Base-by-base conservation (phyloP, 169 alveolate species). In the Eimeria praecox region DNA sequence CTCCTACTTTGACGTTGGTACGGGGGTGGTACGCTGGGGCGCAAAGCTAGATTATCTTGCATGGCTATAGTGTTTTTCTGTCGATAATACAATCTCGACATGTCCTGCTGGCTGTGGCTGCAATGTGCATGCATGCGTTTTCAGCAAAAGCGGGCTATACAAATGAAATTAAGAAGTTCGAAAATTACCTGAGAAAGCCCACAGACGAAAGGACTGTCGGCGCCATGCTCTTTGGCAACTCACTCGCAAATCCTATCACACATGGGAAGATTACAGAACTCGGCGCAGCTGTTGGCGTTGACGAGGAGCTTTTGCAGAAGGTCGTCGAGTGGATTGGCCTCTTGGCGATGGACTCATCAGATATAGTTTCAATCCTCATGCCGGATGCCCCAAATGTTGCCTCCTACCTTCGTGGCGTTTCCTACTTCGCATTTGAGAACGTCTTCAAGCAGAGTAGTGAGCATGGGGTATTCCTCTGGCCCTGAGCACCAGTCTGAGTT, bases 371-470 rank as follows among this genome's bases (percentile, higher is more conserved):
- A 30, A 62, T 87, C 93, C 93, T 87, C 56, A 35, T 87, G 83
- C 93, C 93, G 27, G 44, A 40, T 33, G 62, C 73, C 16, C 93
- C 93, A 14, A 87, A 62, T 5, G 64, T 87, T 40, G 82, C 93
- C 22, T 38, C 52, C 82, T 62, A 62, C 49, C 62, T 87, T 33
- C 93, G 93, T 64, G 82, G 82, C 12, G 93, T 62, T 24, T 20
- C 49, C 40, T 87, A 62, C 82, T 87, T 62, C 52, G 93, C 30
- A 20, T 87, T 87, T 87, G 93, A 87, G 62, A 42, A 46, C 12
- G 93, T 87, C 42, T 87, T 87, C 82, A 87, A 56, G 64, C 93
- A 87, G 44, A 38, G 64, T 59, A 66, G 93, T 87, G 22, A 87
- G 93, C 38, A 5, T 8, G 2, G 3, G 22, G 42, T 2, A 8